phyloP scores from a whole-genome alignment of 2,329 filamentous ascomycete species.

The Fusarium bactridioides region DNA sequence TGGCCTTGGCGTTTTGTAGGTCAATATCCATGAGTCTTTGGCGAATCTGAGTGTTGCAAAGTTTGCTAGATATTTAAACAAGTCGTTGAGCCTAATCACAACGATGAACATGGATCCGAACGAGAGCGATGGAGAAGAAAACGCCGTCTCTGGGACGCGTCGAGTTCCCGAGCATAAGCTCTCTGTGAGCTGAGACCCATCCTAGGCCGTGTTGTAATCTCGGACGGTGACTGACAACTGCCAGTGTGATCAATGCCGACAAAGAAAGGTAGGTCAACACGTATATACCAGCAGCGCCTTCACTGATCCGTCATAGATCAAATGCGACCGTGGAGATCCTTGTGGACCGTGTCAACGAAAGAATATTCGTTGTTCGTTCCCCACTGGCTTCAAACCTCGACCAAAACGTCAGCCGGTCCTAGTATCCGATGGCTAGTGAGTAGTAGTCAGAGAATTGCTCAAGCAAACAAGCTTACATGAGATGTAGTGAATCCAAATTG shows the following conservation, averaged over 20 bases:
- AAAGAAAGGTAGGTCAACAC: neutral
- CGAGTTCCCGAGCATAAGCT: conserved; percentile 7
- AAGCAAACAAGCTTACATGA: rapidly evolving
- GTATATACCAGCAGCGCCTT: neutral
- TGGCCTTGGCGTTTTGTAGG: neutral
- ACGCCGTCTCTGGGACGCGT: neutral
- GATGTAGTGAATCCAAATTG: neutral
- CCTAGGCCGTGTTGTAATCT: neutral
- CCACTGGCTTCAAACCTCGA: neutral
- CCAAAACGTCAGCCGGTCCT: neutral
- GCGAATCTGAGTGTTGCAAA: neutral
- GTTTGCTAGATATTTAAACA: neutral
- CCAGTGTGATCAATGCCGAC: conserved; percentile 9
- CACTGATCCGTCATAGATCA: neutral
- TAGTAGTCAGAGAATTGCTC: rapidly evolving
- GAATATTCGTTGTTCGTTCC: conserved; percentile 1
- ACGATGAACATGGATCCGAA: neutral
- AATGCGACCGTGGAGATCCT: conserved; percentile 4
- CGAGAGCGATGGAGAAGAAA: conserved; percentile 1
- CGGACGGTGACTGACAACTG: neutral
- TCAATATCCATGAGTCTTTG: neutral
- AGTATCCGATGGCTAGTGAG: conserved; percentile 1
- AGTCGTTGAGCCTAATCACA: neutral
- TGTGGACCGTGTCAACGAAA: conserved; percentile 7
- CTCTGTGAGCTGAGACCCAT: neutral